Conservation (phyloP, 257 asterid genomes). For the Solanum appendiculatum region DNA sequence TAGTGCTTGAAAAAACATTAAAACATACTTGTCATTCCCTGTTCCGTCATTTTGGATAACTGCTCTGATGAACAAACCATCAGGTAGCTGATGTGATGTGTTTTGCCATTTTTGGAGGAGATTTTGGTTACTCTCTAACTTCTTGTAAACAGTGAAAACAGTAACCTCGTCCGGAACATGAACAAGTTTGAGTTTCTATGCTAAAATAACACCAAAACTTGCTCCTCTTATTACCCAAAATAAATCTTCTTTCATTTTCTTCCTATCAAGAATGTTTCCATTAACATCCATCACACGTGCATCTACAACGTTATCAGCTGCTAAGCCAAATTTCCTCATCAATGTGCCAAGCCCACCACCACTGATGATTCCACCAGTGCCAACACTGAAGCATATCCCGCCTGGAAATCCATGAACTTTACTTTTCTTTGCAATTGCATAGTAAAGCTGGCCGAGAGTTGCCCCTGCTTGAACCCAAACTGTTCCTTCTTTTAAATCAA, state of each 20-base stretch:
- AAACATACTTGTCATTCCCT: background rate
- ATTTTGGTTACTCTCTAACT: background rate
- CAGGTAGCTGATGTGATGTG: background rate
- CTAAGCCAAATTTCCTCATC: background rate
- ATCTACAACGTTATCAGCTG: background rate
- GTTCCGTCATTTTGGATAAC: background rate
- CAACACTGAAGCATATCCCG: background rate
- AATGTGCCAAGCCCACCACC: background rate
- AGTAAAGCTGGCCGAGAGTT: slow-evolving; percentile 3
- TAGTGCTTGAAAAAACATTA: background rate
- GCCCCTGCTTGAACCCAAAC: slow-evolving; percentile 8
- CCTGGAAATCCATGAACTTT: background rate
- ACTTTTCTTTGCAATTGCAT: background rate
- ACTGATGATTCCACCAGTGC: slow-evolving; percentile 1
- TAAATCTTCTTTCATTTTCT: background rate
- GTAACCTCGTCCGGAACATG: background rate
- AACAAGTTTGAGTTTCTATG: background rate
- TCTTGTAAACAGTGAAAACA: background rate
- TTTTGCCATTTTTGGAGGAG: background rate
- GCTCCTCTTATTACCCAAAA: background rate
- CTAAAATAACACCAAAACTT: background rate
- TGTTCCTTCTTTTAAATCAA: background rate
- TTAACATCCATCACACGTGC: background rate
- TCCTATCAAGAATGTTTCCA: background rate
- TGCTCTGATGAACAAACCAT: background rate